Conservation (phyloP, 495 filamentous ascomycete species). For the Hypomontagnella submonticulosa region DNA sequence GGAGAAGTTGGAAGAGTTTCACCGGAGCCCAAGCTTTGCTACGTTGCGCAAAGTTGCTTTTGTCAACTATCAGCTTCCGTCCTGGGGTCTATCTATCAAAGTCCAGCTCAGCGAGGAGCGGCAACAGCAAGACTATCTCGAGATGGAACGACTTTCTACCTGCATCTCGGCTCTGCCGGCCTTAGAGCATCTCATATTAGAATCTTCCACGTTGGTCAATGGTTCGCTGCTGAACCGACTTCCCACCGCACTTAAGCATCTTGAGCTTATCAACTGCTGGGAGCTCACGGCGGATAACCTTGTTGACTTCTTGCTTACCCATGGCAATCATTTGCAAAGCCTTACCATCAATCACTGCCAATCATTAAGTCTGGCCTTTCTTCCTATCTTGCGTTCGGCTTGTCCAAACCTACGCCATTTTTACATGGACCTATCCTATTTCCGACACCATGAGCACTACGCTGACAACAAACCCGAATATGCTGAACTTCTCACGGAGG, state of each 20-base stretch:
- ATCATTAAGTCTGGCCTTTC: conserved; percentile 76
- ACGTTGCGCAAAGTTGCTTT: conserved; percentile 68
- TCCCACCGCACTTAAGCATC: conserved; percentile 68
- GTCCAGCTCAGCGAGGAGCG: conserved; percentile 41
- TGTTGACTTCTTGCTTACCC: conserved; percentile 66
- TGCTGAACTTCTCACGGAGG: conserved; percentile 64
- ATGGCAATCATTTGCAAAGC: conserved; percentile 69
- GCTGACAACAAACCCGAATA: conserved; percentile 77
- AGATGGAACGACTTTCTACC: conserved; percentile 62
- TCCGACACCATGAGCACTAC: conserved; percentile 60
- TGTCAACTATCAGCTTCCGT: conserved; percentile 69
- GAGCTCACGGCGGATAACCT: conserved; percentile 70
- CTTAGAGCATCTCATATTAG: conserved; percentile 71
- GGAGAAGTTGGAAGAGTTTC: conserved; percentile 59
- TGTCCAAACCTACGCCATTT: conserved; percentile 77
- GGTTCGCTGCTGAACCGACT: conserved; percentile 68
- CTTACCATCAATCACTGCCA: conserved; percentile 81
- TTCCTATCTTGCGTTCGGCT: conserved; percentile 65
- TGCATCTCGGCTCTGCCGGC: conserved; percentile 69
- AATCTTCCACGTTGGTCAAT: conserved; percentile 73
- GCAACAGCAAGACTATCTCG: conserved; percentile 44
- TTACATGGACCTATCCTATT: conserved; percentile 78
- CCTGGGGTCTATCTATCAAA: conserved; percentile 47
- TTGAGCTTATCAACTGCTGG: conserved; percentile 81
- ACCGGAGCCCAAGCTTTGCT: conserved; percentile 69